Percentiles rank a stretch among this genome's conserved stretches.
These are phyloP conservation scores for Fusarium mundagurra DNA, from an alignment of 2,329 filamentous ascomycete genomes.

Conservation along the genomic window DNA sequence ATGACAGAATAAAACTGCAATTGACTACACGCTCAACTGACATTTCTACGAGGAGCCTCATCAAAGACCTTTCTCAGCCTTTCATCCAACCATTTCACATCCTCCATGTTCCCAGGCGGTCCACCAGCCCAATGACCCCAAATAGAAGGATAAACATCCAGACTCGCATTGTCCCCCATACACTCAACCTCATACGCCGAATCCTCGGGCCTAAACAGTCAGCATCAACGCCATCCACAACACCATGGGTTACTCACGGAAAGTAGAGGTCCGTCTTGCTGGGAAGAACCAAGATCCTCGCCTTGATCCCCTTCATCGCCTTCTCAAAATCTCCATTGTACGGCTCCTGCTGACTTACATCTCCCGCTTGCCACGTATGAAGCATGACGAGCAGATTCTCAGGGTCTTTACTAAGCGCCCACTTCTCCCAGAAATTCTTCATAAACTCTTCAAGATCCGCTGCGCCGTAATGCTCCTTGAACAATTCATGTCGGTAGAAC, in stretches of 20 bases:
- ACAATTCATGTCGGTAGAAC: constrained; percentile 79
- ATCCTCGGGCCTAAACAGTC: constrained; percentile 67
- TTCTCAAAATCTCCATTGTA: constrained; percentile 74
- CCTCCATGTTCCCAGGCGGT: constrained; percentile 75
- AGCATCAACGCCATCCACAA: not conserved
- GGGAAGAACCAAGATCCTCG: constrained; percentile 76
- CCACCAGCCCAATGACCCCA: constrained; percentile 69
- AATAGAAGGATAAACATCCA: constrained; percentile 53
- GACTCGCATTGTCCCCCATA: constrained; percentile 50
- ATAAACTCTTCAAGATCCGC: constrained; percentile 79
- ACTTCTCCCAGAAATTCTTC: constrained; percentile 78
- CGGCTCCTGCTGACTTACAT: constrained; percentile 73
- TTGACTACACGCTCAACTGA: not conserved
- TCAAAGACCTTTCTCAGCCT: constrained; percentile 31
- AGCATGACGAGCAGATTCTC: constrained; percentile 81
- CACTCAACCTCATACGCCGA: constrained; percentile 75
- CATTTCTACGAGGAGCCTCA: not conserved
- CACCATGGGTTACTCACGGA: constrained; percentile 52
- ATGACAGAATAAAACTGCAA: not conserved
- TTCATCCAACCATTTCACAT: constrained; percentile 77
- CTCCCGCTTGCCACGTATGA: constrained; percentile 80
- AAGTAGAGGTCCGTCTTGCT: constrained; percentile 83
- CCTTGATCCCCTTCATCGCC: constrained; percentile 75
- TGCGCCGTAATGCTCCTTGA: constrained; percentile 71
- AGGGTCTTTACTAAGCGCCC: constrained; percentile 78